Base-by-base conservation (phyloP, 108 stramenopile genomes). In the Conticribra guillardii region DNA sequence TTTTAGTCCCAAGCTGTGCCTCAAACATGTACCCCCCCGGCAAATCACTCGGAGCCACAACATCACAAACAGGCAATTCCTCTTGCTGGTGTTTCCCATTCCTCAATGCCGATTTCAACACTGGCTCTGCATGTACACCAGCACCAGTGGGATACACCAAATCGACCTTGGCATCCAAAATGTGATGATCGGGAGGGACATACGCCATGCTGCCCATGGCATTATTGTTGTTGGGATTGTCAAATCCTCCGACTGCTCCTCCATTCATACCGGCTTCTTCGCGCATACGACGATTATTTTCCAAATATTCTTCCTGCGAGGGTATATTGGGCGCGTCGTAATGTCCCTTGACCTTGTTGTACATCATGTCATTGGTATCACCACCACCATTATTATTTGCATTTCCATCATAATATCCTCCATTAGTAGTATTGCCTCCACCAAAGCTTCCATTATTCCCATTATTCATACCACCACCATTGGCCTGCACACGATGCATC, bases 1-100 rank as follows among this genome's bases (percentile, higher is more conserved):
- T 75, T 41, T 69, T 67, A 18, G 57, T 16, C 0, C 76, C 81
- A 22, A 84, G 32, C 32, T 82, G 61, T 21, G 83, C 83, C 45
- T 84, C 83, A 64, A 84, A 82, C 74, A 67, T 73, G 71, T 82
- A 84, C 0, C 74, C 74, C 21, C 67, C 83, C 1, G 83, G 83
- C 18, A 84, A 41, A 64, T 73, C 81, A 31, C 64, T 71, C 17
- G 83, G 83, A 24, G 83, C 80, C 48, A 79, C 76, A 37, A 90
- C 89, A 48, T 92, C 91, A 27, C 84, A 74, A 52, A 81, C 56
- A 0, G 76, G 68, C 18, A 71, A 26, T 44, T 60, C 64, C 17
- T 60, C 63, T 33, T 31, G 64, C 11, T 56, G 15, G 5, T 47
- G 29, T 47, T 30, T 71, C 62, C 28, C 37, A 3, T 17, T 52